Evolutionary conservation across 257 asterid species (phyloP).

Genomic region (Thymus mandschuricus): DNA sequence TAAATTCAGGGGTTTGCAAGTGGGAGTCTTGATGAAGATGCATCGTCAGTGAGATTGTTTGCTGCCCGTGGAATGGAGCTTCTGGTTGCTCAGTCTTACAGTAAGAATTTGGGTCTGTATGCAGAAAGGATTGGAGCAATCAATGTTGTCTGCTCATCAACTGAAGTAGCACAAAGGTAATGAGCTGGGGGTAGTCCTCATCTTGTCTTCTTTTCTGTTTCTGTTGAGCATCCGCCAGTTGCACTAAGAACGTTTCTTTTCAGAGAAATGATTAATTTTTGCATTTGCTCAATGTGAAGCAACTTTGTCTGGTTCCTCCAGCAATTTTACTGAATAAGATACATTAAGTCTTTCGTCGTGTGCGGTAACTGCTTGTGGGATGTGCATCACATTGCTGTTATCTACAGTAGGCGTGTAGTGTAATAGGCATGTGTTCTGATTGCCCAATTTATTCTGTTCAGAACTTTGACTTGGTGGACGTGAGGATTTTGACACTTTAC

Average conservation of each 20-base stretch:
- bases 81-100: constrained; percentile 92
- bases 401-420: background rate
- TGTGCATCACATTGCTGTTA: constrained; percentile 5
- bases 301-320: background rate
- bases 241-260: background rate
- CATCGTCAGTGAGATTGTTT: constrained; percentile 90
- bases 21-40: constrained; percentile 94
- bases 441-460: background rate
- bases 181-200: background rate
- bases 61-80: constrained; percentile 95
- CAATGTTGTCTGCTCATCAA: constrained; percentile 81
- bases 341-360: background rate
- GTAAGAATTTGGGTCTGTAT: constrained; percentile 93
- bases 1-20: constrained; percentile 91
- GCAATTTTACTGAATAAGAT: background rate
- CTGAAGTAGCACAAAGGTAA: constrained; percentile 84
- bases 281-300: constrained; percentile 7
- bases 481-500: background rate
- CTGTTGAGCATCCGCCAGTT: background rate
- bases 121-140: constrained; percentile 97
- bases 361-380: background rate
- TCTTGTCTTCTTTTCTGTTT: constrained; percentile 12
- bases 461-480: background rate
- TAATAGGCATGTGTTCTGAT: background rate
- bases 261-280: background rate